These are phyloP conservation scores for Nicotiana obtusifolia DNA, from an alignment of 257 asterid species.

Conservation along the genomic window DNA sequence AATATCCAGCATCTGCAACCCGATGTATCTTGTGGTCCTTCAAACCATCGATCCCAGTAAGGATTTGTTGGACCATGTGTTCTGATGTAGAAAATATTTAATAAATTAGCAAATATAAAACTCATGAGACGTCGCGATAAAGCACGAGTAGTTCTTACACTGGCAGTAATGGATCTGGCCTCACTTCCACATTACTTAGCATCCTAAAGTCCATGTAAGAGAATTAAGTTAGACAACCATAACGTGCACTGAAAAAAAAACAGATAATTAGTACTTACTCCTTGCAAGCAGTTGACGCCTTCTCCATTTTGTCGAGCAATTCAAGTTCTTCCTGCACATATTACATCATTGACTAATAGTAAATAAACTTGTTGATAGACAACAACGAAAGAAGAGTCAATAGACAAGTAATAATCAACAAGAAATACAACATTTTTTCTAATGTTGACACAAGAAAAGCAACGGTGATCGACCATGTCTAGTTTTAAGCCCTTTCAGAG, in stretches of 20 bases:
- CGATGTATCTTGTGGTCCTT: slow-evolving; percentile 72
- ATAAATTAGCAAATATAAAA: background rate
- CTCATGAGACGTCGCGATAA: background rate
- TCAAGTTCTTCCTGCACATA: slow-evolving; percentile 76
- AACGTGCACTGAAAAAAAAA: background rate
- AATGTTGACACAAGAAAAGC: background rate
- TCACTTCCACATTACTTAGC: slow-evolving; percentile 50
- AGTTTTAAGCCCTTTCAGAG: background rate
- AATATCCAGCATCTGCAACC: slow-evolving; percentile 92
- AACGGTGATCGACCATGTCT: background rate
- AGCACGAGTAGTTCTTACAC: slow-evolving; percentile 40
- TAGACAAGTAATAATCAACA: background rate
- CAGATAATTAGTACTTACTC: slow-evolving; percentile 49
- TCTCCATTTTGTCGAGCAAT: slow-evolving; percentile 75
- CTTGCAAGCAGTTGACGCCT: slow-evolving; percentile 77
- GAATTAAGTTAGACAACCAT: slow-evolving; percentile 10
- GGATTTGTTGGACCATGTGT: slow-evolving; percentile 75
- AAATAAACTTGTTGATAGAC: background rate
- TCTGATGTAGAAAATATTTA: slow-evolving; percentile 30
- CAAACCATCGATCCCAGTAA: slow-evolving; percentile 94
- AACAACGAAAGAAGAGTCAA: background rate
- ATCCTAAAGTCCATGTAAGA: slow-evolving; percentile 34
- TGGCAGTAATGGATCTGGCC: slow-evolving; percentile 81
- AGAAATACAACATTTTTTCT: background rate
- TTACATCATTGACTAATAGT: slow-evolving; percentile 1